Evolutionary conservation across 139 green algal genomes (phyloP).

Genomic region (Haematococcus lacustris): DNA sequence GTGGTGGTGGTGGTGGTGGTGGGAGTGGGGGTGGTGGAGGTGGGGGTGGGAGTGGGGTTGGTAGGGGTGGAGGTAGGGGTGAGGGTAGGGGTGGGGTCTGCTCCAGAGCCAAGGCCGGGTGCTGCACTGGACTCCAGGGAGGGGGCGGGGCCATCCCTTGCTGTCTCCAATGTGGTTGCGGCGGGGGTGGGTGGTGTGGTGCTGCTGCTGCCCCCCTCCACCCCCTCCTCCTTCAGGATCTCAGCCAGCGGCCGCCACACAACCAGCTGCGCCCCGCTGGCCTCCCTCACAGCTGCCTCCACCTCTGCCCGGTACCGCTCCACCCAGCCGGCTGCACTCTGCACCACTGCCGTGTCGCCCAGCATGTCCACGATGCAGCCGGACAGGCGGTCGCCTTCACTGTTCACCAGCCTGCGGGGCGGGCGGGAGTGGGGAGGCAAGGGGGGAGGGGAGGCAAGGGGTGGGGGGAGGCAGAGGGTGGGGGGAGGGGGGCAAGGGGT

Average conservation of each 20-base stretch:
- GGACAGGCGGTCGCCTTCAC: slow-evolving; percentile 75
- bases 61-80: no score
- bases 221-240: slow-evolving; percentile 64
- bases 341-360: slow-evolving; percentile 21
- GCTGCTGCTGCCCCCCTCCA: slow-evolving; percentile 10
- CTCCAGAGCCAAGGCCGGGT: no score
- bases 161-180: no score
- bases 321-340: slow-evolving; percentile 41
- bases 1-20: no score
- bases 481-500: no score
- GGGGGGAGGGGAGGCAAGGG: background rate
- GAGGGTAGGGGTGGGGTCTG: no score
- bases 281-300: slow-evolving; percentile 1
- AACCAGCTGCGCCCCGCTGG: slow-evolving; percentile 15
- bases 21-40: no score
- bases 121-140: no score
- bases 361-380: slow-evolving; percentile 54
- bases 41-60: no score
- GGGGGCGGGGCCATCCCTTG: no score
- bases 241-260: slow-evolving; percentile 49
- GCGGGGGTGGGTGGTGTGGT: no score
- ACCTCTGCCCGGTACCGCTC: slow-evolving; percentile 29
- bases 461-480: no score
- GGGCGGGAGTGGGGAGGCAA: background rate
- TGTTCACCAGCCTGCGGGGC: slow-evolving; percentile 68